phyloP scores from a whole-genome alignment of 495 filamentous ascomycete genomes.

The Usnea hakonensis region DNA sequence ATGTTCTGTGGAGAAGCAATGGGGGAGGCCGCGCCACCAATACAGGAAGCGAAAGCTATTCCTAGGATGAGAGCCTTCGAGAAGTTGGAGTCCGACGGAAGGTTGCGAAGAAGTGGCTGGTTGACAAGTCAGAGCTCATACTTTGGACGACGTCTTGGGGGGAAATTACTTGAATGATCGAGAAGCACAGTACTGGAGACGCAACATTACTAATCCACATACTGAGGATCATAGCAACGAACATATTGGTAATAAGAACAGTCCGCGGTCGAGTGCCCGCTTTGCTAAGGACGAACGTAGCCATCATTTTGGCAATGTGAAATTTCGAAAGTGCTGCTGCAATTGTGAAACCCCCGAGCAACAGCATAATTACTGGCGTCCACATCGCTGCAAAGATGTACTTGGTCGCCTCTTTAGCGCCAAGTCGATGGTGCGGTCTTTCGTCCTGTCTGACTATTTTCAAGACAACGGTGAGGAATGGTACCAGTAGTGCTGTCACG shows the following conservation, averaged over 20 bases:
- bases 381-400: conserved; percentile 94
- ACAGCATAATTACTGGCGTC: conserved; percentile 98
- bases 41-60: conserved; percentile 90
- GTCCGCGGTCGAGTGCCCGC: conserved; percentile 82
- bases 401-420: conserved; percentile 63
- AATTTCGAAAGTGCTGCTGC: conserved; percentile 95
- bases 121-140: conserved; percentile 15
- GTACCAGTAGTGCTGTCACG: conserved; percentile 88
- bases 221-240: conserved; percentile 91
- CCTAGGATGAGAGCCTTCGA: conserved; percentile 92
- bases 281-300: conserved; percentile 93
- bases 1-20: conserved; percentile 98
- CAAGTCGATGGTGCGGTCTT: conserved; percentile 59
- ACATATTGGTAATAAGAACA: conserved; percentile 93
- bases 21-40: conserved; percentile 91
- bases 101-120: conserved; percentile 88
- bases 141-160: conserved; percentile 3
- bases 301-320: conserved; percentile 93
- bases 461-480: conserved; percentile 84
- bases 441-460: conserved; percentile 72
- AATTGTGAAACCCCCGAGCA: conserved; percentile 93
- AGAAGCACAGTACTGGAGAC: conserved; percentile 95
- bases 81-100: conserved; percentile 82
- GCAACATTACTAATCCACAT: conserved; percentile 99
- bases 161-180: conserved; percentile 71